Percentiles rank a stretch among this genome's conserved stretches.
Conservation (phyloP, 2,329 filamentous ascomycete species). For the Pseudogymnoascus sp. region DNA sequence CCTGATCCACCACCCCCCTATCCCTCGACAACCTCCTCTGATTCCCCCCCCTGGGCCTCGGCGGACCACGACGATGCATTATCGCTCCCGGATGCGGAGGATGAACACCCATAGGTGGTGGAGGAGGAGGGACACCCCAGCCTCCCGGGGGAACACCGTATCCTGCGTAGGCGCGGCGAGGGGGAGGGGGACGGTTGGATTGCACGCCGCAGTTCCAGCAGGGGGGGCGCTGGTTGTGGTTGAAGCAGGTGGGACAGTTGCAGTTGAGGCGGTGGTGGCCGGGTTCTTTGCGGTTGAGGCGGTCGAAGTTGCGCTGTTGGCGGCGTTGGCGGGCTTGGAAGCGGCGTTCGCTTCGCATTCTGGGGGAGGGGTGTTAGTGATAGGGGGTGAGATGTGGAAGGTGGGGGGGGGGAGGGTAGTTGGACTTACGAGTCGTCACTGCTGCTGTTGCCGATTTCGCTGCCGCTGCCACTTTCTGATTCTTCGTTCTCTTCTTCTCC, state of each 20-base stretch:
- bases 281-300: conserved; percentile 35
- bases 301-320: conserved; percentile 31
- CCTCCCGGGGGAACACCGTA: background rate
- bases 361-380: background rate
- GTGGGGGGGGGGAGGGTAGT: background rate
- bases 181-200: conserved; percentile 23
- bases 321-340: conserved; percentile 29
- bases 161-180: conserved; percentile 15
- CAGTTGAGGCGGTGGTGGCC: conserved; percentile 38
- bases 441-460: background rate
- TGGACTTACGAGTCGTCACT: conserved; percentile 30
- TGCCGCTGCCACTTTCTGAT: conserved; percentile 27
- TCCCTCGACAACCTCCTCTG: conserved; percentile 17
- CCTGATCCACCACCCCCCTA: conserved; percentile 14
- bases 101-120: conserved; percentile 15
- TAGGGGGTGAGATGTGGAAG: background rate
- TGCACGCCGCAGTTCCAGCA: conserved; percentile 35
- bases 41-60: conserved; percentile 15
- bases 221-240: conserved; percentile 27
- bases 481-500: conserved; percentile 25
- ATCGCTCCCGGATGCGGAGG: background rate
- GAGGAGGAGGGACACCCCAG: conserved; percentile 14
- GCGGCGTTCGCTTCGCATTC: conserved; percentile 24
- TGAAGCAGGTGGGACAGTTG: conserved; percentile 34
- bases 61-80: conserved; percentile 16